A percentile compares a stretch with the other conserved stretches of the same genome.
These are phyloP conservation scores for Apiotrichum montevideense DNA, from an alignment of 1,284 basidiomycete genomes.

Conservation along the genomic window DNA sequence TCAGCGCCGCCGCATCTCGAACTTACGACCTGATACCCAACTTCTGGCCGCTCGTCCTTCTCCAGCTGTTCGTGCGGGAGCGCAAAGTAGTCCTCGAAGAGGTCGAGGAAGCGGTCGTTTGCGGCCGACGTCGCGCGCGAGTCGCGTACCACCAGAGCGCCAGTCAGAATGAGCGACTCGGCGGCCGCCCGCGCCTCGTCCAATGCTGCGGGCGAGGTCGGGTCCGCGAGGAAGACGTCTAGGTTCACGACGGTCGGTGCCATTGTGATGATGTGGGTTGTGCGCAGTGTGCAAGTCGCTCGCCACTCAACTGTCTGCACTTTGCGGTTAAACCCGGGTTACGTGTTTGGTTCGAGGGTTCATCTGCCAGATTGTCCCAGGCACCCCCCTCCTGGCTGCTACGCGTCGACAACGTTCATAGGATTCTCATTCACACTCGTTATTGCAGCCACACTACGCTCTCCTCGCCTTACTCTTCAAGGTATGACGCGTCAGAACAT, in stretches of 20 bases:
- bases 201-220: constrained; percentile 49
- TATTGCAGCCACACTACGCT: too few species aligned
- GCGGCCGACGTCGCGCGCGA: constrained; percentile 73
- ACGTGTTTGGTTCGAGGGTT: too few species aligned
- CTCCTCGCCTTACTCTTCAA: too few species aligned
- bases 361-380: too few species aligned
- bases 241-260: constrained; percentile 54
- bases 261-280: constrained; percentile 1
- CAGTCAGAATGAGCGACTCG: constrained; percentile 64
- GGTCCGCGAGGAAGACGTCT: constrained; percentile 60
- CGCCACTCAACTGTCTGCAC: too few species aligned
- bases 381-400: too few species aligned
- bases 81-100: constrained; percentile 78
- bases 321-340: too few species aligned
- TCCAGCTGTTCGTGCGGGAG: constrained; percentile 59
- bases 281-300: too few species aligned
- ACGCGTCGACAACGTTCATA: too few species aligned
- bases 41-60: constrained; percentile 71
- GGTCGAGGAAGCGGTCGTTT: constrained; percentile 69
- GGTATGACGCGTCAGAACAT: too few species aligned
- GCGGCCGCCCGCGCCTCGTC: constrained; percentile 55
- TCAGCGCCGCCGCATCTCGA: not conserved
- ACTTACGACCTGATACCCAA: constrained; percentile 51
- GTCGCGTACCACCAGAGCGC: constrained; percentile 74
- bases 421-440: too few species aligned